Evolutionary conservation across 1,284 basidiomycete species (phyloP).

Genomic region (Sporisorium iseilematis-ciliati): DNA sequence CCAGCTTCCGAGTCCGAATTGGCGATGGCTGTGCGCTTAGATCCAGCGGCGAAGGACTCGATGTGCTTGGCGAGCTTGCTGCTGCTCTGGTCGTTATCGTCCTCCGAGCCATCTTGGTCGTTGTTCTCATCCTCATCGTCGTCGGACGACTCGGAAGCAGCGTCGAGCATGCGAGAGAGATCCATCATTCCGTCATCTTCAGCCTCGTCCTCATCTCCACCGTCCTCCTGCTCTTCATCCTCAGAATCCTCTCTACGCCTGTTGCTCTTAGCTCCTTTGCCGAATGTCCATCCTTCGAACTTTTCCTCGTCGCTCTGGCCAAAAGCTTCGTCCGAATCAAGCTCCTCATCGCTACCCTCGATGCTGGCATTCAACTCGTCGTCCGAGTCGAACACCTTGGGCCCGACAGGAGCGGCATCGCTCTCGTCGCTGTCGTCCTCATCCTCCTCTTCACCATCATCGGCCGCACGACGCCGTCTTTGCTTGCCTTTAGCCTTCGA

Average conservation of each 20-base stretch:
- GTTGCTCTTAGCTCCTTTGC: constrained; percentile 15
- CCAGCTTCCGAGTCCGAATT: constrained; percentile 31
- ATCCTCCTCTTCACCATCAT: constrained; percentile 24
- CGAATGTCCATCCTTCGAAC: constrained; percentile 55
- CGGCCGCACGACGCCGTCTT: constrained; percentile 5
- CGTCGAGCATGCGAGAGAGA: constrained; percentile 64
- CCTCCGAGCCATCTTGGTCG: constrained; percentile 22
- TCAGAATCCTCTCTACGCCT: constrained; percentile 15
- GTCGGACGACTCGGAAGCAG: constrained; percentile 44
- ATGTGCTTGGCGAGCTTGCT: constrained; percentile 46
- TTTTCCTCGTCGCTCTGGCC: constrained; percentile 66
- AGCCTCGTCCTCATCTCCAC: constrained; percentile 45
- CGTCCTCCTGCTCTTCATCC: constrained; percentile 29
- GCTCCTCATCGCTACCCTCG: constrained; percentile 64
- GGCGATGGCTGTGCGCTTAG: constrained; percentile 24
- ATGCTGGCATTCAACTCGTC: constrained; percentile 55
- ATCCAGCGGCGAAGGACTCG: constrained; percentile 36
- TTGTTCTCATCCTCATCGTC: constrained; percentile 26
- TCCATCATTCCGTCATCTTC: constrained; percentile 62
- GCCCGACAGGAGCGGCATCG: constrained; percentile 35
- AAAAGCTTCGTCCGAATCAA: constrained; percentile 68
- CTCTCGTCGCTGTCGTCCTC: constrained; percentile 25
- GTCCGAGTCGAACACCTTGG: constrained; percentile 58
- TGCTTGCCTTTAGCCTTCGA: constrained; percentile 45
- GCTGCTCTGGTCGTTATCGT: constrained; percentile 49